Evolutionary conservation across 2,329 filamentous ascomycete species (phyloP).

Genomic region (Chaetomium olivaceum): DNA sequence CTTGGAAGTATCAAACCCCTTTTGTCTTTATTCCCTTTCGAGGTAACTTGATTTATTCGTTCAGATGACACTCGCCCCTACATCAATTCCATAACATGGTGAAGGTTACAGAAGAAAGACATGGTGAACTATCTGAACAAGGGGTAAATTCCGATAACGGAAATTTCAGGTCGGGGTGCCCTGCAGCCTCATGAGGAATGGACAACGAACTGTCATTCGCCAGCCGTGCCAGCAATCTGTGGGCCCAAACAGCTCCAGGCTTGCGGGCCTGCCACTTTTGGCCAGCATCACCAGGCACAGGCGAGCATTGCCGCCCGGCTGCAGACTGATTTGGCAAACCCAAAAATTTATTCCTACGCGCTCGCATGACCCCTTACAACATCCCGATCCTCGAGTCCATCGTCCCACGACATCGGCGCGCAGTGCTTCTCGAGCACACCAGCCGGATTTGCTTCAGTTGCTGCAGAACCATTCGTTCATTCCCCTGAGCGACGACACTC

Average conservation of each 20-base stretch:
- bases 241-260: conserved; percentile 22
- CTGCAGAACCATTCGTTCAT: not conserved
- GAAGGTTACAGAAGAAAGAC: no score
- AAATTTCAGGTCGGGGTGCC: conserved; percentile 35
- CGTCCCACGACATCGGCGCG: not conserved
- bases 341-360: conserved; percentile 17
- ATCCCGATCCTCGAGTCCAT: not conserved
- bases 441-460: not conserved
- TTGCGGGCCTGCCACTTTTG: conserved; percentile 22
- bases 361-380: not conserved
- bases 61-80: not conserved
- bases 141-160: not conserved
- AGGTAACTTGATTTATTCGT: not conserved
- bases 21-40: not conserved
- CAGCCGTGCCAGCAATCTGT: conserved; percentile 21
- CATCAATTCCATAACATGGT: not conserved
- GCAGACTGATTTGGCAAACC: conserved; percentile 23
- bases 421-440: not conserved
- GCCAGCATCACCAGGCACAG: conserved; percentile 28
- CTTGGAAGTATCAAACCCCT: no score
- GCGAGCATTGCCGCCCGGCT: conserved; percentile 28
- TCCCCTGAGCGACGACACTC: not conserved
- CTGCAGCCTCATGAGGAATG: conserved; percentile 42
- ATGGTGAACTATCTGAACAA: not conserved
- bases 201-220: conserved; percentile 36